Percentiles rank a stretch among this genome's conserved stretches.
phyloP scores from a whole-genome alignment of 192 early-diverging fungal genomes.

The Backusella liffmaniae region DNA sequence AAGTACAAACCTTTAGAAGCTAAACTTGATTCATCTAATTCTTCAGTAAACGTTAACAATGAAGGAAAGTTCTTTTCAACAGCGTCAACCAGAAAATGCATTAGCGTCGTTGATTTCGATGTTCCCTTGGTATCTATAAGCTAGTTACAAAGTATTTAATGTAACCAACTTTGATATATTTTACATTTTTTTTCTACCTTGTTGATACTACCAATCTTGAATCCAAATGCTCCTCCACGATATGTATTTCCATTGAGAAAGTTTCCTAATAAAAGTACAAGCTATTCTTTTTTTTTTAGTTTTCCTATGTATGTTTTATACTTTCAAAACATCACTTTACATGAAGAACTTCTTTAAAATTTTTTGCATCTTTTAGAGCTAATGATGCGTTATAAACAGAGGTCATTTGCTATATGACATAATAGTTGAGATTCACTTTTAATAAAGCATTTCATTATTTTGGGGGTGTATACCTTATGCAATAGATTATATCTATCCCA shows the following conservation, averaged over 20 bases:
- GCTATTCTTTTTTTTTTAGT: conserved; percentile 22
- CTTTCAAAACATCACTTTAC: conserved; percentile 25
- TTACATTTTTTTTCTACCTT: conserved; percentile 40
- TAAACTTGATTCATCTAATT: conserved; percentile 64
- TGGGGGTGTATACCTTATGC: conserved; percentile 29
- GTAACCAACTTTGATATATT: not conserved
- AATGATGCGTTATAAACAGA: conserved; percentile 63
- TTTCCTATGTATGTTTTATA: not conserved
- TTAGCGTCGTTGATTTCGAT: conserved; percentile 65
- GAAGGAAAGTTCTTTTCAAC: conserved; percentile 67
- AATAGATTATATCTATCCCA: conserved; percentile 58
- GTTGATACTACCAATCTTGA: conserved; percentile 81
- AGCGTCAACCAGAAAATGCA: conserved; percentile 74
- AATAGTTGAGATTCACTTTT: not conserved
- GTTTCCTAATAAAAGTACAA: conserved; percentile 79
- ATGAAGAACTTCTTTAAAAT: conserved; percentile 73
- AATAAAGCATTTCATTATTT: not conserved
- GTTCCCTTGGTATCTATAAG: conserved; percentile 83
- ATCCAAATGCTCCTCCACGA: conserved; percentile 83
- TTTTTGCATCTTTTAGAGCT: conserved; percentile 60
- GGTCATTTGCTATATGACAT: conserved; percentile 47
- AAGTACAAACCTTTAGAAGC: conserved; percentile 61
- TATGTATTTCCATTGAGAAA: conserved; percentile 79
- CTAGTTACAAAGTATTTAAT: conserved; percentile 13
- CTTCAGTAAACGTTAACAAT: conserved; percentile 58